phyloP scores from a whole-genome alignment of 495 filamentous ascomycete species.

The Stereocaulon alpinum region DNA sequence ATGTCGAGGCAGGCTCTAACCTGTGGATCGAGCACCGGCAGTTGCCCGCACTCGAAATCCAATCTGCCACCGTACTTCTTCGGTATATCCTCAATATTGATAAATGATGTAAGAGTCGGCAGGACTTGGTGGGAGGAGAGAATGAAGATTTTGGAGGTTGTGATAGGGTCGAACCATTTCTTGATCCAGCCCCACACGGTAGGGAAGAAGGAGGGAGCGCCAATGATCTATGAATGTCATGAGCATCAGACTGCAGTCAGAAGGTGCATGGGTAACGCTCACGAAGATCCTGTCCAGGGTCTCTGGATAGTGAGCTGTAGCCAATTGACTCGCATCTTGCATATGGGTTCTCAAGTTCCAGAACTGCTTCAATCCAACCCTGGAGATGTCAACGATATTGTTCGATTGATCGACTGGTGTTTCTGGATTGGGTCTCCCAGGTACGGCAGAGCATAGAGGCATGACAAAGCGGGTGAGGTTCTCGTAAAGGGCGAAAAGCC shows the following conservation, averaged over 20 bases:
- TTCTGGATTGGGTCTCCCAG: constrained; percentile 53
- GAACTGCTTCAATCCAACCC: constrained; percentile 79
- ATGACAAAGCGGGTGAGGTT: constrained; percentile 79
- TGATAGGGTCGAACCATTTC: constrained; percentile 89
- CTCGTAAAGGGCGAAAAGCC: constrained; percentile 81
- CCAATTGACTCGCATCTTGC: constrained; percentile 76
- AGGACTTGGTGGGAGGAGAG: constrained; percentile 58
- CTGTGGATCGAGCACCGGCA: constrained; percentile 51
- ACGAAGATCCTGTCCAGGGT: constrained; percentile 80
- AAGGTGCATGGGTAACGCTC: constrained; percentile 23
- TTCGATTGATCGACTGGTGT: constrained; percentile 77
- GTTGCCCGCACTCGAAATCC: constrained; percentile 65
- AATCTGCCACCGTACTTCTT: constrained; percentile 76
- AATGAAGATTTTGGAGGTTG: constrained; percentile 89
- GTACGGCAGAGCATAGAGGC: constrained; percentile 64
- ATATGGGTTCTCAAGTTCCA: constrained; percentile 88
- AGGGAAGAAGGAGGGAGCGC: constrained; percentile 81
- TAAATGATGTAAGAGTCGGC: constrained; percentile 64
- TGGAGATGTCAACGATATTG: constrained; percentile 81
- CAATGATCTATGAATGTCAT: constrained; percentile 52
- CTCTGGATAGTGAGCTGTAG: constrained; percentile 89
- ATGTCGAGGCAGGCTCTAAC: constrained; percentile 12
- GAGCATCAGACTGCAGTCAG: not conserved
- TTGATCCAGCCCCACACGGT: constrained; percentile 95
- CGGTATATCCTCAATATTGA: constrained; percentile 70